phyloP scores from a whole-genome alignment of 2,329 filamentous ascomycete species.

The Aspergillus thermomutatus region DNA sequence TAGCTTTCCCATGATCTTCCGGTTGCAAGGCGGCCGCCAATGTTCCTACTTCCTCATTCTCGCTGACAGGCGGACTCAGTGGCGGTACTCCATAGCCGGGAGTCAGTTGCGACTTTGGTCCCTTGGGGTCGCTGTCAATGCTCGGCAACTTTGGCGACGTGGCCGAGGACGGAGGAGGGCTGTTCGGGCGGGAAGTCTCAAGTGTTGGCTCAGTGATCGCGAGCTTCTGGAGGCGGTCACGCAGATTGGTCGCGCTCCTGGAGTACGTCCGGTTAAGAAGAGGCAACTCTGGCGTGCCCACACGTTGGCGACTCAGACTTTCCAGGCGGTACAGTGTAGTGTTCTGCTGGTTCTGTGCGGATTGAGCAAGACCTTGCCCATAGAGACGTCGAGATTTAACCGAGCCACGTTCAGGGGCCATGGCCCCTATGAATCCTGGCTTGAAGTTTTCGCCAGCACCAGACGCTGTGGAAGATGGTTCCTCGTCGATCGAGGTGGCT shows the following conservation, averaged over 20 bases:
- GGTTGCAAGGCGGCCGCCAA: conserved; percentile 65
- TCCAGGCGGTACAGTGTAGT: conserved; percentile 77
- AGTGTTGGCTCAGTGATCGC: conserved; percentile 24
- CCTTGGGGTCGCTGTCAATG: conserved; percentile 31
- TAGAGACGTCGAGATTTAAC: conserved; percentile 75
- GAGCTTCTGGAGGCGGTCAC: conserved; percentile 43
- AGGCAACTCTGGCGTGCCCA: conserved; percentile 51
- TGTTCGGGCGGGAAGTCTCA: conserved; percentile 28
- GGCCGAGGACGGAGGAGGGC: conserved; percentile 44
- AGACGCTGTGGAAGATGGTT: conserved; percentile 39
- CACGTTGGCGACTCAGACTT: conserved; percentile 65
- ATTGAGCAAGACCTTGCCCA: conserved; percentile 75
- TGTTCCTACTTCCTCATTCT: conserved; percentile 63
- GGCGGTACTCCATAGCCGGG: conserved; percentile 49
- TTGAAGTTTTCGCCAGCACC: conserved; percentile 20
- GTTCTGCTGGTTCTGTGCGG: conserved; percentile 75
- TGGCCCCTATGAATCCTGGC: conserved; percentile 23
- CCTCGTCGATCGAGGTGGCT: conserved; percentile 83
- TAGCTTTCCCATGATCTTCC: conserved; percentile 77
- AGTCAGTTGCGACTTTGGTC: conserved; percentile 28
- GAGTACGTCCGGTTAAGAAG: conserved; percentile 45
- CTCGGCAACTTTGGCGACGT: conserved; percentile 37
- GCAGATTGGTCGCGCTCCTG: conserved; percentile 66
- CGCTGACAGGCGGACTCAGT: conserved; percentile 68
- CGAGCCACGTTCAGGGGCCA: conserved; percentile 59